Evolutionary conservation across 1,284 basidiomycete genomes (phyloP), one percentile per base, ranked within the genome.

Genomic region (Xanthoconium separans): DNA sequence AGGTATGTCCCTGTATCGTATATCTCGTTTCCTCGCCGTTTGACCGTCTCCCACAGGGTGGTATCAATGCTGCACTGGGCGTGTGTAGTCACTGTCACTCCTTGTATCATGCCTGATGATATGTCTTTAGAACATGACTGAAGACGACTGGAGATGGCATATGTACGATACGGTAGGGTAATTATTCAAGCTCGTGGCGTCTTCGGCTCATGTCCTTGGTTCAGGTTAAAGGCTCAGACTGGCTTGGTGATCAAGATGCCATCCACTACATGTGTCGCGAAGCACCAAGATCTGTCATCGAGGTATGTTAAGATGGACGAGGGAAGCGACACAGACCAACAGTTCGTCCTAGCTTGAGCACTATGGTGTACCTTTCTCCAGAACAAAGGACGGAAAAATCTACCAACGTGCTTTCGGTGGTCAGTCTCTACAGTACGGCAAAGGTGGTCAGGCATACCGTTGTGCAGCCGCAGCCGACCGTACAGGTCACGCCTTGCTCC

Each of bases 361-460:
- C 78, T 99, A 90, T 68, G 97, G 97, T 77, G 91, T 99, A 13
- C 97, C 97, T 37, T 99, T 99, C 80, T 99, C 97, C 45, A 87
- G 97, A 66, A 99, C 97, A 56, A 93, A 95, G 74, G 97, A 99
- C 62, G 97, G 97, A 68, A 99, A 99, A 79, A 99, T 99, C 70
- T 99, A 99, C 77, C 97, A 99, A 75, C 92, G 97, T 71, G 97
- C 97, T 36, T 99, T 99, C 70, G 97, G 97, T 76, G 97, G 97
- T 62, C 97, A 99, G 74, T 99, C 96, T 18, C 79, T 99, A 63
- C 89, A 99, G 71, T 99, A 77, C 72, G 97, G 97, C 51, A 99
- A 99, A 78, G 97, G 97, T 65, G 97, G 97, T 54, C 97, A 99
- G 74, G 97, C 97, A 27, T 99, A 99, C 77, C 93, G 97, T 61